Percentiles rank a stretch among this genome's conserved stretches.
Conservation (phyloP, 129 eudicot species). For the carrot (Daucus carota) region DNA sequence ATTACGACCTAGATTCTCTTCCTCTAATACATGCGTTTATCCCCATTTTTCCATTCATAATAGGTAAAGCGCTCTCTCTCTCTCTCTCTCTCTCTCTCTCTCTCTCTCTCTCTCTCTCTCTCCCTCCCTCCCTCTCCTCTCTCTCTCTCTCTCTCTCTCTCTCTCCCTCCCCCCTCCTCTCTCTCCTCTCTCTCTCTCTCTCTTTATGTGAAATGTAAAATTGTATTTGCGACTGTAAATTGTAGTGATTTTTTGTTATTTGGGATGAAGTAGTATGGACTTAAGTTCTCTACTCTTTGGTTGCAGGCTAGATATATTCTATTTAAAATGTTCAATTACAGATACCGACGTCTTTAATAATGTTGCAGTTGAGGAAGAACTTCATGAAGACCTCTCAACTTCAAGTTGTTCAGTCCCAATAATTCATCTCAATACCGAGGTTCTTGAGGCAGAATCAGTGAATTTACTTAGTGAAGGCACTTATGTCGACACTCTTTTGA, state of each 20-base stretch:
- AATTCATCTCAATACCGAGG: conserved; percentile 51
- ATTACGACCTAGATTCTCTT: conserved; percentile 22
- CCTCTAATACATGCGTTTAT: conserved; percentile 28
- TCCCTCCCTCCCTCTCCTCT: background rate
- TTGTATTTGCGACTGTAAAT: no score
- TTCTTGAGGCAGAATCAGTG: conserved; percentile 51
- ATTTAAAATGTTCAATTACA: conserved; percentile 52
- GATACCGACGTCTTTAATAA: conserved; percentile 46
- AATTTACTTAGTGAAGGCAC: conserved; percentile 56
- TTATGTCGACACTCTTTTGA: conserved; percentile 74
- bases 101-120: background rate
- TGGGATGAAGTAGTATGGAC: background rate
- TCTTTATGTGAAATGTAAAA: no score
- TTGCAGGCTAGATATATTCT: conserved; percentile 50
- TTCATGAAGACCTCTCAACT: conserved; percentile 44
- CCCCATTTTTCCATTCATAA: conserved; percentile 7
- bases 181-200: no score
- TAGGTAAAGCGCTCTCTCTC: conserved; percentile 42
- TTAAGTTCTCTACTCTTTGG: background rate
- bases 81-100: background rate
- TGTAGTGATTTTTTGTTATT: background rate
- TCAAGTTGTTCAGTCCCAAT: conserved; percentile 46
- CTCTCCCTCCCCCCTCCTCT: background rate
- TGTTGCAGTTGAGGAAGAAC: conserved; percentile 48
- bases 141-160: background rate